Evolutionary conservation across 805 yeast genomes (phyloP).

Genomic region (Candida ortonii): DNA sequence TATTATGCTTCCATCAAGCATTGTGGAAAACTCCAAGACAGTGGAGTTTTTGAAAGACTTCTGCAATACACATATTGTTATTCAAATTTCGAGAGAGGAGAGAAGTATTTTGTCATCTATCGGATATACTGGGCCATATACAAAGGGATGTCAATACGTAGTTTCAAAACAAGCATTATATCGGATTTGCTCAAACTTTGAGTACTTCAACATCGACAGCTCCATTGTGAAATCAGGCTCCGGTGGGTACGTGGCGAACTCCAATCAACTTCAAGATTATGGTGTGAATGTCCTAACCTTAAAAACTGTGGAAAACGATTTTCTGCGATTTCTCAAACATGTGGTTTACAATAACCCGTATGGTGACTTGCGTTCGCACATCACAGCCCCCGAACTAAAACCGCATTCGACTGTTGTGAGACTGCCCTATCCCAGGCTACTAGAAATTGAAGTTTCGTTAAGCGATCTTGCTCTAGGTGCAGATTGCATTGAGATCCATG

Average conservation of each 20-base stretch:
- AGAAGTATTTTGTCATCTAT: constrained; percentile 2
- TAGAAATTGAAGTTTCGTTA: constrained; percentile 5
- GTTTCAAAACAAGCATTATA: constrained; percentile 3
- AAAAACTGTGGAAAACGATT: constrained; percentile 7
- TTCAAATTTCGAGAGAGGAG: constrained; percentile 6
- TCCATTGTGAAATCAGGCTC: constrained; percentile 5
- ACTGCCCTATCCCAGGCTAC: constrained; percentile 3
- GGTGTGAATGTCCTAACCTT: constrained; percentile 5
- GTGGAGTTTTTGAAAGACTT: constrained; percentile 4
- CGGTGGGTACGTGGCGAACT: constrained; percentile 8
- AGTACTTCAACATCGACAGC: constrained; percentile 7
- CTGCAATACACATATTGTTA: constrained; percentile 6
- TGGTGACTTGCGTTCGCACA: constrained; percentile 6
- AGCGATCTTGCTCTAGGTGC: constrained; percentile 5
- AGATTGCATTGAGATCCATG: constrained; percentile 6
- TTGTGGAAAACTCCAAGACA: constrained; percentile 3
- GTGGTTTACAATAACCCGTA: constrained; percentile 6
- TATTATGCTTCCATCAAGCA: constrained; percentile 3
- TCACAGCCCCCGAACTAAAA: constrained; percentile 7
- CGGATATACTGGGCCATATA: constrained; percentile 5
- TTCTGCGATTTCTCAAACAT: constrained; percentile 6
- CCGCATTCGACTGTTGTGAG: constrained; percentile 5
- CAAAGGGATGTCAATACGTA: constrained; percentile 4
- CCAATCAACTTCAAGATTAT: constrained; percentile 4
- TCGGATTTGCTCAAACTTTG: constrained; percentile 6